Base-by-base conservation (phyloP, 1,139 yeast genomes). In the Kurtzmaniella quercitrusa region DNA sequence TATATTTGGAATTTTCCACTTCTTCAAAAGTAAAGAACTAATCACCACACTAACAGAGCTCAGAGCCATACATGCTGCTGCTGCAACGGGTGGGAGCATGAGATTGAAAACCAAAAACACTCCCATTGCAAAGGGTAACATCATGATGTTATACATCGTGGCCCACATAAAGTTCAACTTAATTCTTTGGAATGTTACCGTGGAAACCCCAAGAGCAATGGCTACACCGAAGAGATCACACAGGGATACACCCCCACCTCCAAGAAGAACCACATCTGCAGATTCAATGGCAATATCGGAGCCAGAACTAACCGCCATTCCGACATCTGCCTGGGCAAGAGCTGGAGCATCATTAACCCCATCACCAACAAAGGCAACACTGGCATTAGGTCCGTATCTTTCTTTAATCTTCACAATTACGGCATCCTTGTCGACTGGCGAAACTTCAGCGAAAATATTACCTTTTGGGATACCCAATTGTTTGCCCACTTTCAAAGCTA, bases 341-440 rank as follows among this genome's bases (percentile, higher is more conserved):
- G 98, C 98, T 0, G 98, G 97, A 0, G 98, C 95, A 62, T 93
- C 99, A 60, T 89, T 89, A 54, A 89, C 85, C 46, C 99, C 99
- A 63, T 93, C 99, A 27, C 99, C 99, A 29, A 93, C 84, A 72
- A 94, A 90, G 1, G 93, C 95, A 34, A 90, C 83, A 2, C 67
- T 65, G 4, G 64, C 68, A 39, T 63, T 60, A 0, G 60, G 61
- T 2, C 72, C 72, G 44, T 64, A 62, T 34, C 66, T 60, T 14
- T 66, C 59, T 54, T 85, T 87, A 47, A 93, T 69, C 38, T 73
- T 70, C 34, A 68, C 66, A 21, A 93, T 80, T 23, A 89, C 74
- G 33, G 76, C 76, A 46, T 88, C 83, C 62, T 93, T 93, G 43
- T 85, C 84, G 14, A 76, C 71, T 0, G 98, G 98, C 0, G 85